Percentiles rank a stretch among this genome's conserved stretches.
Conservation (phyloP, 192 early-diverging fungal genomes). For the Gryganskiella cystojenkinii region DNA sequence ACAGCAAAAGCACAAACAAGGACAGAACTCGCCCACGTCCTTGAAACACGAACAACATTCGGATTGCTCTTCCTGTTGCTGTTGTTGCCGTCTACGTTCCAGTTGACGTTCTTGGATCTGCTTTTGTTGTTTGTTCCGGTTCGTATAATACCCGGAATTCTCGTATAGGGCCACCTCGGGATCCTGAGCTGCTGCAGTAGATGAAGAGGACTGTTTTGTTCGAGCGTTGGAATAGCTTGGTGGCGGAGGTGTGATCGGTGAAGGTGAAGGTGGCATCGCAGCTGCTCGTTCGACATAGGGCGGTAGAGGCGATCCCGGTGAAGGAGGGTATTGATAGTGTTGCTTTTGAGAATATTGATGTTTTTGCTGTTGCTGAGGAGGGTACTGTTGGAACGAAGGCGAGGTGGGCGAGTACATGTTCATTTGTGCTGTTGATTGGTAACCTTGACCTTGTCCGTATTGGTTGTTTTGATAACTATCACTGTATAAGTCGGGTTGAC, state of each 20-base stretch:
- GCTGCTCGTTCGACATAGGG: constrained; percentile 33
- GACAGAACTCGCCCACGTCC: constrained; percentile 36
- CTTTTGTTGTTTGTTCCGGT: constrained; percentile 35
- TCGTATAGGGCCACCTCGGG: constrained; percentile 45
- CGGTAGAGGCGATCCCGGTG: constrained; percentile 30
- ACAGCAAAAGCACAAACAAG: constrained; percentile 44
- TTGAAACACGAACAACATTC: constrained; percentile 46
- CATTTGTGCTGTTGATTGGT: constrained; percentile 26
- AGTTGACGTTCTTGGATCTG: constrained; percentile 3
- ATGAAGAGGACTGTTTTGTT: background rate
- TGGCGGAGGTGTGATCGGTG: constrained; percentile 31
- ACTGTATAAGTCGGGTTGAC: constrained; percentile 25
- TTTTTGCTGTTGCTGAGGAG: no score
- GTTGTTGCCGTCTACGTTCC: constrained; percentile 13
- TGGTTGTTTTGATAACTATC: no score
- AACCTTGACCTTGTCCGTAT: background rate
- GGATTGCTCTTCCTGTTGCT: constrained; percentile 7
- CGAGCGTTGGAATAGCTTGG: constrained; percentile 21
- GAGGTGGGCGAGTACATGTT: constrained; percentile 47
- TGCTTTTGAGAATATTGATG: constrained; percentile 14
- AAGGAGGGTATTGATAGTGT: constrained; percentile 35
- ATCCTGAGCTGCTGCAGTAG: constrained; percentile 14
- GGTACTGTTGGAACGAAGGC: constrained; percentile 5
- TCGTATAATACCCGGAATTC: constrained; percentile 33
- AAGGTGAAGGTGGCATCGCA: no score